Evolutionary conservation across 1,284 basidiomycete species (phyloP).

Genomic region (Tilletiaria anomala): DNA sequence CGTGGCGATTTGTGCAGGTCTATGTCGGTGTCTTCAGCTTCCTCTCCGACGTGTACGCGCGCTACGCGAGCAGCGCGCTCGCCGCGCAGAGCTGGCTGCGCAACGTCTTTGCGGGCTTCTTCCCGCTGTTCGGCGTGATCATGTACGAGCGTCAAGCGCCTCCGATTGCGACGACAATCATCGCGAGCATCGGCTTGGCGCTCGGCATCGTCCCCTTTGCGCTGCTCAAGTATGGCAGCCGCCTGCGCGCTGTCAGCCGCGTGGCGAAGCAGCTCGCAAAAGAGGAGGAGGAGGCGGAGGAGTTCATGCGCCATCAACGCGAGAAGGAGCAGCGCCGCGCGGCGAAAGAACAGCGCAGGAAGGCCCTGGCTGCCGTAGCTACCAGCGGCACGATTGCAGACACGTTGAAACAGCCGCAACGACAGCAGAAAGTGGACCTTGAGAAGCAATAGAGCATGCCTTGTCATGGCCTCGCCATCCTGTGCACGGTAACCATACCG

Average conservation of each 20-base stretch:
- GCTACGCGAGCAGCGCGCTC: conserved; percentile 32
- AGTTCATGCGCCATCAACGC: too few relatives aligned
- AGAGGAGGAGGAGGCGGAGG: too few relatives aligned
- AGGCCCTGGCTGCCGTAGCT: too few relatives aligned
- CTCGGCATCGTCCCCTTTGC: conserved; percentile 31
- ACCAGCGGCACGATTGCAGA: too few relatives aligned
- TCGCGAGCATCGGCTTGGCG: conserved; percentile 19
- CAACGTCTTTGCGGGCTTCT: conserved; percentile 17
- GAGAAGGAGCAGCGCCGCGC: too few relatives aligned
- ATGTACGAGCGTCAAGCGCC: conserved; percentile 24
- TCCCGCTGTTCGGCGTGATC: conserved; percentile 15
- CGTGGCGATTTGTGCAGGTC: conserved; percentile 2
- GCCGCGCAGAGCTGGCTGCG: conserved; percentile 23
- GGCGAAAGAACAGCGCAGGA: too few relatives aligned
- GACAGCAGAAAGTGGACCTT: too few relatives aligned
- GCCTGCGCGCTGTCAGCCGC: conserved; percentile 12
- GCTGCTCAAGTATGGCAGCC: conserved; percentile 23
- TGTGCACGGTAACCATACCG: too few relatives aligned
- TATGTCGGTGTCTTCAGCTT: conserved; percentile 14
- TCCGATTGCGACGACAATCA: conserved; percentile 26
- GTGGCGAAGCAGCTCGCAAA: too few relatives aligned
- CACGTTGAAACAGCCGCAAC: too few relatives aligned
- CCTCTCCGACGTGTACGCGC: conserved; percentile 24
- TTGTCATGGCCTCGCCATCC: too few relatives aligned
- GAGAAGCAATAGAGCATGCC: too few relatives aligned